These are phyloP conservation scores for Thermoascus crustaceus DNA, from an alignment of 2,329 filamentous ascomycete species.

Conservation along the genomic window DNA sequence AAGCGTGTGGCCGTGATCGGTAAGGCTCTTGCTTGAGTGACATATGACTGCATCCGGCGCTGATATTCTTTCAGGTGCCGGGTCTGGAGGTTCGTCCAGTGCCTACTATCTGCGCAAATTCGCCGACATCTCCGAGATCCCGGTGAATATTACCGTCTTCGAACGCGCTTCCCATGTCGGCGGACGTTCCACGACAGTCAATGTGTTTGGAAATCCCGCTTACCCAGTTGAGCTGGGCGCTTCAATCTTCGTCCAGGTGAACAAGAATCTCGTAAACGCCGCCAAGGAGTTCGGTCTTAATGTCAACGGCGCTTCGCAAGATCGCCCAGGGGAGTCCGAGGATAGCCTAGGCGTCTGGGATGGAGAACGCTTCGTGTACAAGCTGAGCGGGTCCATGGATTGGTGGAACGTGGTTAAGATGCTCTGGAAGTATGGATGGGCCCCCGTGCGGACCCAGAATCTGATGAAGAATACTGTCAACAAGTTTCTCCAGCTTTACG, in stretches of 20 bases:
- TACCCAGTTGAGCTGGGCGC: constrained; percentile 78
- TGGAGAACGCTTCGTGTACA: constrained; percentile 64
- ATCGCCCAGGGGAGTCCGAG: constrained; percentile 37
- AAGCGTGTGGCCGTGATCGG: constrained; percentile 31
- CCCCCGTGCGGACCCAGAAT: constrained; percentile 64
- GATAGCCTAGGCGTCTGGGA: constrained; percentile 74
- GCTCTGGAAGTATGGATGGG: constrained; percentile 75
- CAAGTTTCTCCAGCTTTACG: constrained; percentile 72
- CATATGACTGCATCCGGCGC: constrained; percentile 1
- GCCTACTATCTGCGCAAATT: constrained; percentile 75
- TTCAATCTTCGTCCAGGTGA: constrained; percentile 81
- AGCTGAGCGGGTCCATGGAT: constrained; percentile 50
- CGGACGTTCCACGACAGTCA: constrained; percentile 77
- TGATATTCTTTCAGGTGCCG: constrained; percentile 59
- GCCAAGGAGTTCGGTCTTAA: constrained; percentile 62
- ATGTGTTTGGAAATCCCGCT: constrained; percentile 59
- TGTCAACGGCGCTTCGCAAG: constrained; percentile 40
- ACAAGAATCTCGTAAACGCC: constrained; percentile 72
- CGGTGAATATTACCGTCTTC: constrained; percentile 76
- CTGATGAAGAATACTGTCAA: constrained; percentile 64
- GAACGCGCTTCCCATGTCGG: constrained; percentile 72
- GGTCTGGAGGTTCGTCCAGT: constrained; percentile 76
- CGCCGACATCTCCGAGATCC: constrained; percentile 51
- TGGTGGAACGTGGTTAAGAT: constrained; percentile 79
- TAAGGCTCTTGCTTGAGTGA: too few species aligned